Base-by-base conservation (phyloP, 306 rosid species). In the Vigna hirtella region DNA sequence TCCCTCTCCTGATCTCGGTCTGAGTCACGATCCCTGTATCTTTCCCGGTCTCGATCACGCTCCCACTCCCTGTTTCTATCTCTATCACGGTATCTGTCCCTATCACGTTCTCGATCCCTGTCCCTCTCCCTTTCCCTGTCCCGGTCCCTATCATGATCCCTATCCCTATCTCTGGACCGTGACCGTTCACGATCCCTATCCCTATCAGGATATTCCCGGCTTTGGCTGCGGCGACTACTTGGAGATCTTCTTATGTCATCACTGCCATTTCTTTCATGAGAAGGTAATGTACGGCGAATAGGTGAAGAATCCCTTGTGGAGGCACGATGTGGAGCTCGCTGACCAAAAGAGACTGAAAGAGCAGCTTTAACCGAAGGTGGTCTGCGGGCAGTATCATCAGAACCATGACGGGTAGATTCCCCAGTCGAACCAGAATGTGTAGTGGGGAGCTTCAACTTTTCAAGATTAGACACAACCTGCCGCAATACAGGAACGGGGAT, bases 301-400 rank as follows among this genome's bases (percentile, higher is more conserved):
- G 99, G 98, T 47, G 99, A 95, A 12, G 99, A 95, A 77, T 91
- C 99, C 89, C 99, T 87, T 14, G 99, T 93, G 42, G 98, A 89
- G 48, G 99, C 98, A 15, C 98, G 97, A 84, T 95, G 99, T 47
- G 99, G 99, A 26, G 99, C 99, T 34, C 99, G 93, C 80, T 95
- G 99, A 65, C 99, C 98, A 88, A 95, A 95, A 74, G 99, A 93
- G 74, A 95, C 99, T 17, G 99, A 93, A 63, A 95, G 98, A 18
- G 99, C 89, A 4, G 99, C 99, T 82, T 93, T 95, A 59, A 95
- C 99, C 64, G 99, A 95, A 45, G 99, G 99, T 5, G 99, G 99
- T 22, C 99, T 91, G 11, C 99, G 96, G 64, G 99, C 99, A 73
- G 96, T 95, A 73, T 95, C 99, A 80, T 93, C 99, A 48, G 99